Base-by-base conservation (phyloP, 768 basidiomycete species). In the Psilocybe sp. region DNA sequence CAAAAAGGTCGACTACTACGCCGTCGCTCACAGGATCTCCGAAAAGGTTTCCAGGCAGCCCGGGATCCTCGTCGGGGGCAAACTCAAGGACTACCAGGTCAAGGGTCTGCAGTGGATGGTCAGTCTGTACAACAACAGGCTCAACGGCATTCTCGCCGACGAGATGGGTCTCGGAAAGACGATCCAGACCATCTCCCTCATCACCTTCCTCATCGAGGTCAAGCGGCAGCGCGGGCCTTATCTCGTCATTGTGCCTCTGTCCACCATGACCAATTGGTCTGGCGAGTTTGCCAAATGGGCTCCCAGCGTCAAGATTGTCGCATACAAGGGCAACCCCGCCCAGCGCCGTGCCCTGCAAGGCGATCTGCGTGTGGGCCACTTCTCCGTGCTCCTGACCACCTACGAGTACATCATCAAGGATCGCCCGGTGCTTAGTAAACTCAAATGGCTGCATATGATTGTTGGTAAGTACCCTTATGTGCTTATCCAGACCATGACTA, bases 81-180 rank as follows among this genome's bases (percentile, higher is more conserved):
- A 85, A 1, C 75, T 98, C 60, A 98, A 97, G 68, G 93, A 95
- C 41, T 96, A 97, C 64, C 94, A 97, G 68, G 51, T 97, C 60
- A 94, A 95, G 72, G 94, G 94, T 50, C 68, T 98, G 60, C 94
- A 96, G 69, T 98, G 94, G 93, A 96, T 97, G 94, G 94, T 98
- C 60, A 92, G 89, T 68, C 76, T 97, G 71, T 97, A 94, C 68
- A 97, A 98, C 68, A 98, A 97, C 76, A 84, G 86, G 62, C 78
- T 97, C 52, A 95, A 97, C 60, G 94, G 94, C 51, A 97, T 98
- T 57, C 69, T 97, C 39, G 94, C 94, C 52, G 94, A 98, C 60
- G 90, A 93, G 71, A 95, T 96, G 94, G 93, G 94, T 84, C 88
- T 96, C 49, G 93, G 93, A 53, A 95, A 95, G 69, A 95, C 93